These are phyloP conservation scores for Bruguiera sexangula DNA, from an alignment of 345 rosid species.

Conservation along the genomic window DNA sequence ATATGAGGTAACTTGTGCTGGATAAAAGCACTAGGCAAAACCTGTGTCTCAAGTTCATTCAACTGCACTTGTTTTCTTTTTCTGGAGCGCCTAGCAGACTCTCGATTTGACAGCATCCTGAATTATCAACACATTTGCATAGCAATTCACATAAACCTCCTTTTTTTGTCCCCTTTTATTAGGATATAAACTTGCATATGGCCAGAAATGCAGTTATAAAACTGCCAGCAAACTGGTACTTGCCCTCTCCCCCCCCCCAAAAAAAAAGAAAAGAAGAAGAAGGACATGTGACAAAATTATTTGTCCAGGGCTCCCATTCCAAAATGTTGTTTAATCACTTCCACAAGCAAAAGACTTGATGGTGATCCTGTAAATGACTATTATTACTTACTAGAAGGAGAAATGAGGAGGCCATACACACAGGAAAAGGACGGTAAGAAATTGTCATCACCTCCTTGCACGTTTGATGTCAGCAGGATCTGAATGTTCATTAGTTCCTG, in stretches of 20 bases:
- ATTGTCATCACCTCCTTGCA: constrained; percentile 54
- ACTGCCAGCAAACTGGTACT: no score
- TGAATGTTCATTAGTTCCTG: constrained; percentile 54
- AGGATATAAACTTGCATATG: constrained; percentile 4
- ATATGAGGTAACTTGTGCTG: neutral
- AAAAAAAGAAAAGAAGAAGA: neutral
- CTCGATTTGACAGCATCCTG: constrained; percentile 97
- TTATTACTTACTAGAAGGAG: neutral
- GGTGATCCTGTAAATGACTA: no score
- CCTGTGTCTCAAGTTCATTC: constrained; percentile 91
- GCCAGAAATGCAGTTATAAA: constrained; percentile 5
- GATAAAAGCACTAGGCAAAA: constrained; percentile 19
- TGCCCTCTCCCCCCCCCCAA: neutral
- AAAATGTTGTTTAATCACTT: neutral
- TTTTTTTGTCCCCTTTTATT: neutral
- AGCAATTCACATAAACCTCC: constrained; percentile 5
- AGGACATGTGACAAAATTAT: neutral
- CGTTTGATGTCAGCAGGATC: constrained; percentile 59
- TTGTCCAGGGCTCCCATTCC: constrained; percentile 1
- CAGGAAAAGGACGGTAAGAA: neutral
- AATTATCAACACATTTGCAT: constrained; percentile 14
- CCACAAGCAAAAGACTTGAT: no score
- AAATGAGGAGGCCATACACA: neutral
- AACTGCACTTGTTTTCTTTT: constrained; percentile 84
- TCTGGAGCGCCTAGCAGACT: constrained; percentile 97